Evolutionary conservation across 495 filamentous ascomycete genomes (phyloP).

Genomic region (Sordaria brevicollis): DNA sequence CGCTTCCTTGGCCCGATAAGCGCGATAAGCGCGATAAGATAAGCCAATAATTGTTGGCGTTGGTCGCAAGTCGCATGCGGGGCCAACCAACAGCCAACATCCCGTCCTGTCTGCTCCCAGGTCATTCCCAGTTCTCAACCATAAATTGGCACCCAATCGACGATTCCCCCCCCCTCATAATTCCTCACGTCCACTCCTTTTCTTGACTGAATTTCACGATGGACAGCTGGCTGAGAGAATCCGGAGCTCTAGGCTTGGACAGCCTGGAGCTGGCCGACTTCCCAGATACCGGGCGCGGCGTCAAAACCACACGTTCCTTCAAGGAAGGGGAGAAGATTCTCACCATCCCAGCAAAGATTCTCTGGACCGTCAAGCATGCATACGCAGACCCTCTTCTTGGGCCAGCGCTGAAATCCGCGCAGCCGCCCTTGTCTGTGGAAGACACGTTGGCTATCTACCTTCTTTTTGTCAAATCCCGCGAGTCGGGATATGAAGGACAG

Average conservation of each 20-base stretch:
- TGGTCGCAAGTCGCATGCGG: too few species aligned
- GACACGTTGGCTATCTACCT: constrained; percentile 22
- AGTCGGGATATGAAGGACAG: constrained; percentile 20
- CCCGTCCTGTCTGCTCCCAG: too few species aligned
- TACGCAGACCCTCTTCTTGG: constrained; percentile 23
- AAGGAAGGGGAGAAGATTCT: constrained; percentile 22
- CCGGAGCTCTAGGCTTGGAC: constrained; percentile 18
- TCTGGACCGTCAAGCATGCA: constrained; percentile 25
- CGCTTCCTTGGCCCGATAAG: too few species aligned
- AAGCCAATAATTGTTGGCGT: too few species aligned
- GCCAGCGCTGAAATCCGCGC: constrained; percentile 17
- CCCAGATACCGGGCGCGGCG: constrained; percentile 17
- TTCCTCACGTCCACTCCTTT: background rate
- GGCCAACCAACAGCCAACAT: too few species aligned
- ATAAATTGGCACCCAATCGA: background rate
- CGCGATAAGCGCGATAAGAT: too few species aligned
- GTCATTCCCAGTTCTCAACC: too few species aligned
- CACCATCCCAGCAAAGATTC: constrained; percentile 19
- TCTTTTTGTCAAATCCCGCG: constrained; percentile 22
- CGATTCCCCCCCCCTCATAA: background rate
- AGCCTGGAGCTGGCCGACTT: constrained; percentile 22
- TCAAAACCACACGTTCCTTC: constrained; percentile 16
- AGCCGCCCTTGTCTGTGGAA: constrained; percentile 21
- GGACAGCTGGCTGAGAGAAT: constrained; percentile 16
- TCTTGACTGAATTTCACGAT: constrained; percentile 8